Base-by-base conservation (phyloP, 768 basidiomycete genomes). In the Podaxis rugospora region DNA sequence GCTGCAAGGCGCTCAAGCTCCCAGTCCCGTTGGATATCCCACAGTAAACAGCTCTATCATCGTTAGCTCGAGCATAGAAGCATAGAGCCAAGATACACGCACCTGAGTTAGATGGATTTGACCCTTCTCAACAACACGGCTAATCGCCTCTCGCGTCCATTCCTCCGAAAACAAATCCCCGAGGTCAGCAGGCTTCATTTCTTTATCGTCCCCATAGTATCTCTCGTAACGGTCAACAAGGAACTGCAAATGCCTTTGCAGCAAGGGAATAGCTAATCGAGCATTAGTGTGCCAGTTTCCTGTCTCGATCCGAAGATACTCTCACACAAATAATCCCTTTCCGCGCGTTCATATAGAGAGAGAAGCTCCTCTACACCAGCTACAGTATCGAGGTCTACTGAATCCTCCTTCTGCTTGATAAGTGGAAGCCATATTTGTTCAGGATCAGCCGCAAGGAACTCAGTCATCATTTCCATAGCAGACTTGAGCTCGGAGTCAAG, bases 251-350 rank as follows among this genome's bases (percentile, higher is more conserved):
- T 93, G 92, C 62, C 78, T 83, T 68, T 82, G 78, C 50, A 94
- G 78, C 51, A 93, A 73, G 1, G 88, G 82, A 37, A 94, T 87
- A n/a, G 91, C 92, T 93, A 70, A 55, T 65, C 61, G 55, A 51
- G 50, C 37, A 61, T 57, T 44, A 61, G 47, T 58, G 14, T 16
- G 52, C 52, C 11, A 11, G 50, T 47, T 50, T 61, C 28, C 46
- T 42, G 44, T 25, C 7, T 11, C 21, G 40, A 57, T 57, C 51
- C 18, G 36, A 54, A 7, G 21, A 49, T 32, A 59, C 5, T 80
- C 91, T 68, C 71, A 93, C 93, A 93, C 37, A 93, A 70, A 71
- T 93, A 93, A 67, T 94, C 93, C 9, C 70, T 73, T 66, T 88
- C 88, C 21, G 93, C 92, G 37, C 80, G 80, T 40, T 76, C 73